Base-by-base conservation (phyloP, 2,329 filamentous ascomycete genomes). In the Aspergillus sp. region DNA sequence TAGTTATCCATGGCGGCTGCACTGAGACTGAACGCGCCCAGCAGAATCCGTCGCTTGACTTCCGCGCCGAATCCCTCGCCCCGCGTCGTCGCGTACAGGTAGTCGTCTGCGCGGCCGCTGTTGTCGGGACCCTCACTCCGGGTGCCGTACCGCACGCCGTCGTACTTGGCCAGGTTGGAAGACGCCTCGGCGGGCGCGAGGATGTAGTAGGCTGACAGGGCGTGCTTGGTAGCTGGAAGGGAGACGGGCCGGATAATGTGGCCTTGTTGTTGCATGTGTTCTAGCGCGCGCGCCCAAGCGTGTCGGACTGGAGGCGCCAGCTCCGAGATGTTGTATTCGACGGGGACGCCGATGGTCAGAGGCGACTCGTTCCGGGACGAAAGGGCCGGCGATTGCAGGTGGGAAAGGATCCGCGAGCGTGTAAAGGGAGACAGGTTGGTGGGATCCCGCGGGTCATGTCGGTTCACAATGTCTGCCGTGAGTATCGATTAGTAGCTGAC, bases 121-220 rank as follows among this genome's bases (percentile, higher is more conserved):
- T 80, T 76, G 51, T 83, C 84, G n/a, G 66, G 59, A 9, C 64
- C 65, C 9, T 74, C 70, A 1, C 70, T 75, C 25, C 85, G 81
- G 17, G 78, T 79, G 1, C 94, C 94, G 71, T 96, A 99, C 10
- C 94, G 88, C n/a, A 97, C 85, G 17, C 94, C 94, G 64, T 99
- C 95, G 70, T 97, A 99, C 70, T 96, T 97, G 52, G 94, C 90
- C 2, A 99, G 83, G 64, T 99, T 99, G 14, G 93, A 97, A 1
- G 91, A 91, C 3, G 94, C 94, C 73, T 99, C 94, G 14, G 94
- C 93, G 0, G 94, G 91, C 0, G 94, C 95, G 51, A 99, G 85
- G 52, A 99, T 83, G 71, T 99, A 99, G 76, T 99, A 99, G 31
- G 94, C 89, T 17, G 91, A 89, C 0, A 99, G 82, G 0, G 94